A percentile compares a stretch with the other conserved stretches of the same genome.
Conservation (phyloP, 169 alveolate species). For the Plasmodium ovale region DNA sequence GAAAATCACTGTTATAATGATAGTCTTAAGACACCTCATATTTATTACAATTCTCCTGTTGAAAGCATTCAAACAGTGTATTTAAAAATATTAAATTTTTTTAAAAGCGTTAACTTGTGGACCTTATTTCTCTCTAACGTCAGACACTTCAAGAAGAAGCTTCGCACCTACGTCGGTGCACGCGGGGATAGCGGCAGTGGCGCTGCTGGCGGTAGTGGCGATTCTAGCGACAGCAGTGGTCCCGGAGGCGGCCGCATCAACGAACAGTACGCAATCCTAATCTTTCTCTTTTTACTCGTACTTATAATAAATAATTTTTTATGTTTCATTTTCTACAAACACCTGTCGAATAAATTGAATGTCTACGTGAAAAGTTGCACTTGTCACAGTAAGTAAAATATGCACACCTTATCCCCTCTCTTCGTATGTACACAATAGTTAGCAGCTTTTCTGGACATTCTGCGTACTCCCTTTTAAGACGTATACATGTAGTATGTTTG, state of each 20-base stretch:
- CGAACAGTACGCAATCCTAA: neutral
- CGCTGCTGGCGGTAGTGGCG: too few relatives aligned
- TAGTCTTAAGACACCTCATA: slow-evolving; percentile 43
- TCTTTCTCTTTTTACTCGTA: slow-evolving; percentile 7
- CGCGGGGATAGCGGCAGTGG: neutral
- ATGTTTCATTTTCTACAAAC: slow-evolving; percentile 21
- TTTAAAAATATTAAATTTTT: slow-evolving; percentile 23
- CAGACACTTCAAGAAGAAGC: slow-evolving; percentile 11
- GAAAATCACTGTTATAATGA: slow-evolving; percentile 71
- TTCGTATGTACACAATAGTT: neutral
- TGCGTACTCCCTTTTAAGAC: too few relatives aligned
- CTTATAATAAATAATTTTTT: slow-evolving; percentile 25
- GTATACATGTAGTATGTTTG: too few relatives aligned
- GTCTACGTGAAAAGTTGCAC: neutral
- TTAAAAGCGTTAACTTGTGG: neutral
- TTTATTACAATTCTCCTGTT: slow-evolving; percentile 56
- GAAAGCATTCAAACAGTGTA: slow-evolving; percentile 43
- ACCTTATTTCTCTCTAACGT: neutral
- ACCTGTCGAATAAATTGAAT: slow-evolving; percentile 26
- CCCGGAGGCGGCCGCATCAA: too few relatives aligned
- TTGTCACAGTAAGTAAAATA: slow-evolving; percentile 7
- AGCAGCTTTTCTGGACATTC: neutral
- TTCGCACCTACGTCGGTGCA: neutral
- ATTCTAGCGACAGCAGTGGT: neutral
- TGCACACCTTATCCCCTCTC: neutral